A percentile compares a stretch with the other conserved stretches of the same genome.
These are phyloP conservation scores for Plicaturopsis crispa DNA, from an alignment of 768 basidiomycete species.

Conservation along the genomic window DNA sequence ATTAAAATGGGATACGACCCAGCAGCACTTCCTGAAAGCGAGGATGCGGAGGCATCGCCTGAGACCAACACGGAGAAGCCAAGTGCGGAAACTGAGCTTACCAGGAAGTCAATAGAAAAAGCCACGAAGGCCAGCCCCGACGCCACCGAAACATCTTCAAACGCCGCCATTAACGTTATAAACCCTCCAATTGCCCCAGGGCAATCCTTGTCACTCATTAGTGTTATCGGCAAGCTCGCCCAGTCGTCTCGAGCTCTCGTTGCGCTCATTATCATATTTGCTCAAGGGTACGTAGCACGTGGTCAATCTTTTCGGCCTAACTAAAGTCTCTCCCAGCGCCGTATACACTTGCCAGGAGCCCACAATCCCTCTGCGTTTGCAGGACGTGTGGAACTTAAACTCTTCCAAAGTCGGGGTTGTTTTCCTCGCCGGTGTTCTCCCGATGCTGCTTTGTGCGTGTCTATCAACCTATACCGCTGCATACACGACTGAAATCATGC, in stretches of 20 bases:
- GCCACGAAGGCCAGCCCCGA: no score
- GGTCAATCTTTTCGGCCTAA: constrained; percentile 1
- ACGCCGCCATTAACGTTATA: neutral
- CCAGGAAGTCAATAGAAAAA: no score
- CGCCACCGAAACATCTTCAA: neutral
- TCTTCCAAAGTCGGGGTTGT: constrained; percentile 56
- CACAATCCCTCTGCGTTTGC: constrained; percentile 47
- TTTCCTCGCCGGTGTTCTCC: constrained; percentile 57
- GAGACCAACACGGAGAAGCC: constrained; percentile 1
- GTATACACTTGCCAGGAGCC: constrained; percentile 46
- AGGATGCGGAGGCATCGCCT: neutral
- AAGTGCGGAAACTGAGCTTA: no score
- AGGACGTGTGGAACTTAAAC: constrained; percentile 37
- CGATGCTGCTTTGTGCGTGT: constrained; percentile 53
- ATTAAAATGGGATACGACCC: constrained; percentile 38
- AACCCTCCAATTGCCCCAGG: neutral
- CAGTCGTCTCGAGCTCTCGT: constrained; percentile 43
- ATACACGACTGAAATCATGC: neutral
- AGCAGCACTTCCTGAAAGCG: constrained; percentile 7
- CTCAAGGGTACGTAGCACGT: constrained; percentile 42
- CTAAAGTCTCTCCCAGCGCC: constrained; percentile 35
- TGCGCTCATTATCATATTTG: constrained; percentile 35
- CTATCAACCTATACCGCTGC: neutral
- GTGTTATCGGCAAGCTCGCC: constrained; percentile 32
- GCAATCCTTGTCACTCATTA: constrained; percentile 26